Conservation (phyloP, 139 green algal species). For the Axilococcus clingmanii region DNA sequence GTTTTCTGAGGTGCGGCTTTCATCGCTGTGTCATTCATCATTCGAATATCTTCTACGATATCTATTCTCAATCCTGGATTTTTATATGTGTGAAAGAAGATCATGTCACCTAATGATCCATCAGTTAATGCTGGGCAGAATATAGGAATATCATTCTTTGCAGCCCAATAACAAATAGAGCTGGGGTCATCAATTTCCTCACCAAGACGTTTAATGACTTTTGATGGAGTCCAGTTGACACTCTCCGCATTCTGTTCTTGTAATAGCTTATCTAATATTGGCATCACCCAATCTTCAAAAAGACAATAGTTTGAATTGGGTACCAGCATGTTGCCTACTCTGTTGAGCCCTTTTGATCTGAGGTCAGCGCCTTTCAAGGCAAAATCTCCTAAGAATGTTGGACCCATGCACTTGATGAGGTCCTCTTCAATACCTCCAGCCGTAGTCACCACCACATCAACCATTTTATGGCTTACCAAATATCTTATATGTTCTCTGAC, state of each 20-base stretch:
- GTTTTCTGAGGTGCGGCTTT: constrained; percentile 69
- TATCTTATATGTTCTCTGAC: constrained; percentile 80
- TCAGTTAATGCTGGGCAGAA: constrained; percentile 93
- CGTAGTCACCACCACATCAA: constrained; percentile 94
- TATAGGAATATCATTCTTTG: constrained; percentile 85
- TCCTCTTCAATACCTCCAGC: constrained; percentile 97
- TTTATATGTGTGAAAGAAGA: constrained; percentile 97
- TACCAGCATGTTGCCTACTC: constrained; percentile 98
- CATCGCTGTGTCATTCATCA: constrained; percentile 90
- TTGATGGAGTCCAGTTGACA: constrained; percentile 80
- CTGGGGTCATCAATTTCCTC: constrained; percentile 81
- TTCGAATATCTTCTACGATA: constrained; percentile 53
- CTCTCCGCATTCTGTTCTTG: constrained; percentile 76
- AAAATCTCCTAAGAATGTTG: constrained; percentile 93
- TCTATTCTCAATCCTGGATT: constrained; percentile 57
- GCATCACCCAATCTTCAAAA: constrained; percentile 99
- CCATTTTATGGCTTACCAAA: constrained; percentile 77
- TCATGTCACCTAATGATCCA: constrained; percentile 90
- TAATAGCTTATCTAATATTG: constrained; percentile 89
- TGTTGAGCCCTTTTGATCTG: constrained; percentile 77
- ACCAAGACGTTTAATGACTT: constrained; percentile 66
- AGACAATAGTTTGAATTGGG: constrained; percentile 98
- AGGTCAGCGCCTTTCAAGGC: constrained; percentile 75
- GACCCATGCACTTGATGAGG: constrained; percentile 95
- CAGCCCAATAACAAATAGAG: constrained; percentile 89